Conservation (phyloP, 495 filamentous ascomycete species). For the Haplographium delicatum region DNA sequence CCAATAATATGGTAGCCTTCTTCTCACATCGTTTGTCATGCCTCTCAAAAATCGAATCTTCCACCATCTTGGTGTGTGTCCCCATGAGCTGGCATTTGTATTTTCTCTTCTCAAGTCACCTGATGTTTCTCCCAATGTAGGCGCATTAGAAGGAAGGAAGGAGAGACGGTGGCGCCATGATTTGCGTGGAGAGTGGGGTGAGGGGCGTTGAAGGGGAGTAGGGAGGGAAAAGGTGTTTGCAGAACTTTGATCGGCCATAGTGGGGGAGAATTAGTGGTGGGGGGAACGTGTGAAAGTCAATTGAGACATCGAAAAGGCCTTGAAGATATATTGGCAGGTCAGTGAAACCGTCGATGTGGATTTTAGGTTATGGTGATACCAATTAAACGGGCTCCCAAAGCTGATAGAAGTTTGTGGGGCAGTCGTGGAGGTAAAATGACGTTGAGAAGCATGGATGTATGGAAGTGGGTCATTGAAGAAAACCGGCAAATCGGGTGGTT, state of each 20-base stretch:
- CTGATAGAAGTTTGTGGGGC: slow-evolving; percentile 10
- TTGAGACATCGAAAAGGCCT: slow-evolving; percentile 1
- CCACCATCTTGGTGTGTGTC: slow-evolving; percentile 22
- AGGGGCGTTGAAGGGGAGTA: slow-evolving; percentile 5
- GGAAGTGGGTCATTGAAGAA: slow-evolving; percentile 5
- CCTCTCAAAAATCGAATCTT: slow-evolving; percentile 34
- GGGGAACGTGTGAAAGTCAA: neutral
- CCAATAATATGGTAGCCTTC: slow-evolving; percentile 67
- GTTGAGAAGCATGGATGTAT: neutral
- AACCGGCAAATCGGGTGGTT: too few species aligned
- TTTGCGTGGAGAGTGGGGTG: slow-evolving; percentile 5
- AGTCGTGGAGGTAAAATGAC: neutral
- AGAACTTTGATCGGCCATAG: slow-evolving; percentile 11
- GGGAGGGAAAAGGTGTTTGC: slow-evolving; percentile 18
- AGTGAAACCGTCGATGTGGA: too few species aligned
- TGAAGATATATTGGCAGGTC: slow-evolving; percentile 3
- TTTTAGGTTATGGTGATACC: neutral
- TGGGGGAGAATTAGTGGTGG: neutral
- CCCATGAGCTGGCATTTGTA: slow-evolving; percentile 17
- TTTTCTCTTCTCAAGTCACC: neutral
- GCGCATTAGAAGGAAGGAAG: slow-evolving; percentile 2
- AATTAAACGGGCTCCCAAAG: neutral
- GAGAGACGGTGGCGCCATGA: slow-evolving; percentile 15
- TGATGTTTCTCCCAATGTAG: neutral
- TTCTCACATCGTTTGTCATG: slow-evolving; percentile 69